Conservation (phyloP, 495 filamentous ascomycete genomes). For the Aspergillus indologenus region DNA sequence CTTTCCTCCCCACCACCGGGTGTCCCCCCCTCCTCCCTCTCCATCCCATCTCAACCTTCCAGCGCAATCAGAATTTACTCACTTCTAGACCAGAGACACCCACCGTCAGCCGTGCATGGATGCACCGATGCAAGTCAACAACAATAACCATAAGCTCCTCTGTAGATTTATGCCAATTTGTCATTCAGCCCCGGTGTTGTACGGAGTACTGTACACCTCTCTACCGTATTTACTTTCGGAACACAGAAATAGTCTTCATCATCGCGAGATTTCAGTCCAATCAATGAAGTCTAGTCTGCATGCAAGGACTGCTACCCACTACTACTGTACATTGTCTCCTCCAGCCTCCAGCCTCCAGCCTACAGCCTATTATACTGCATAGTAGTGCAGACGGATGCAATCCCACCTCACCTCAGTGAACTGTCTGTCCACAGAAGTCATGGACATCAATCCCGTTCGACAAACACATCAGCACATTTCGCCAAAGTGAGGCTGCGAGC, state of each 20-base stretch:
- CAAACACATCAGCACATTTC: too few relatives aligned
- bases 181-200: conserved; percentile 1
- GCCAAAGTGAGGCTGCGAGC: not conserved
- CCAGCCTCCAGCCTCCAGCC: too few relatives aligned
- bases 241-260: not conserved
- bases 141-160: too few relatives aligned
- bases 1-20: not conserved
- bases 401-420: not conserved
- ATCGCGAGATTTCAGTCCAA: not conserved
- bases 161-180: not conserved
- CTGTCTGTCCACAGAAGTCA: conserved; percentile 5
- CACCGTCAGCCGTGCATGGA: too few relatives aligned
- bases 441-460: not conserved
- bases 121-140: too few relatives aligned
- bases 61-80: conserved; percentile 10
- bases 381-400: not conserved
- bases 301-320: not conserved
- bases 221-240: not conserved
- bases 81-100: not conserved
- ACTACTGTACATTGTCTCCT: too few relatives aligned
- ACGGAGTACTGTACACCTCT: too few relatives aligned
- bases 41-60: conserved; percentile 1
- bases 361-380: not conserved
- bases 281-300: not conserved
- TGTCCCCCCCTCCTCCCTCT: not conserved